These are phyloP conservation scores for Lasiosphaeris hirsuta DNA, from an alignment of 495 filamentous ascomycete genomes.

Conservation along the genomic window DNA sequence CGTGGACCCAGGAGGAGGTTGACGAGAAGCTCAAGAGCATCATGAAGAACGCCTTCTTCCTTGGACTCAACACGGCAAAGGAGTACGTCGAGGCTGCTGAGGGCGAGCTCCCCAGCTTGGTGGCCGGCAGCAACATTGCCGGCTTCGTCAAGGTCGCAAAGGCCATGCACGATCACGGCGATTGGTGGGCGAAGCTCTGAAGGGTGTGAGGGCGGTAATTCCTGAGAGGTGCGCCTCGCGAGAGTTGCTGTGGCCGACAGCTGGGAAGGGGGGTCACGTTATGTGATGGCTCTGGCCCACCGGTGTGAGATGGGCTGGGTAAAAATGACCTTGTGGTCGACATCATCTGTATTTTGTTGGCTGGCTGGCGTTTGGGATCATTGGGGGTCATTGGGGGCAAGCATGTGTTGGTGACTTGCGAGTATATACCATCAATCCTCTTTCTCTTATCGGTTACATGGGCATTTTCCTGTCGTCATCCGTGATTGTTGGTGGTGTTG, in stretches of 20 bases:
- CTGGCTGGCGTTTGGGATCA: too few relatives aligned
- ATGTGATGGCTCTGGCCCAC: neutral
- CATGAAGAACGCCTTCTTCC: conserved; percentile 92
- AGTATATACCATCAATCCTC: too few relatives aligned
- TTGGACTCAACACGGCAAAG: conserved; percentile 85
- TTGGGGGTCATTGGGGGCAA: too few relatives aligned
- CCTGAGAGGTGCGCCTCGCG: too few relatives aligned
- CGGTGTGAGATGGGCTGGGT: neutral
- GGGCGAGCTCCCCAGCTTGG: conserved; percentile 82
- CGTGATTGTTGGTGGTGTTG: too few relatives aligned
- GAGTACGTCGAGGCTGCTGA: conserved; percentile 74
- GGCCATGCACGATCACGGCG: conserved; percentile 94
- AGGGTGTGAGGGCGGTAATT: neutral
- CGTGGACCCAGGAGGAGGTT: conserved; percentile 86
- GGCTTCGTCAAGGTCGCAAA: conserved; percentile 94
- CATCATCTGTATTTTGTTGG: too few relatives aligned
- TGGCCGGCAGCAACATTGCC: conserved; percentile 93
- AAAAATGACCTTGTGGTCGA: too few relatives aligned
- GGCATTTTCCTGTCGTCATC: too few relatives aligned
- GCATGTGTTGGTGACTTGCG: too few relatives aligned
- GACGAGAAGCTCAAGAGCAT: conserved; percentile 88
- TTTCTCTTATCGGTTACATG: too few relatives aligned
- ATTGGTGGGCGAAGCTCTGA: conserved; percentile 72
- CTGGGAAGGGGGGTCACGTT: neutral
- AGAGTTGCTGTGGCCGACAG: too few relatives aligned